Conservation (phyloP, 2,329 filamentous ascomycete species). For the Colletotrichum noveboracense region DNA sequence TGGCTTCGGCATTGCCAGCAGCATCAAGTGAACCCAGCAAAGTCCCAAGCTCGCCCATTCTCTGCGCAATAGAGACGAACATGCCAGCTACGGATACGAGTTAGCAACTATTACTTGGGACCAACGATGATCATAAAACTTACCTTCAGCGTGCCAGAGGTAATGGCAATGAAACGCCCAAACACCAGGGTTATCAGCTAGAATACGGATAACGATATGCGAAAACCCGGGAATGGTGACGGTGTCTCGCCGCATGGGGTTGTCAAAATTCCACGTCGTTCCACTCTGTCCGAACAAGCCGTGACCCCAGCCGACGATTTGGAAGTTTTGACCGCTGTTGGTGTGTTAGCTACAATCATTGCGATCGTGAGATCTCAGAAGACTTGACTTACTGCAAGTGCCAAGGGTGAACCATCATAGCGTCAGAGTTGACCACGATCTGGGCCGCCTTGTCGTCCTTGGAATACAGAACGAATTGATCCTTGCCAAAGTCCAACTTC, state of each 20-base stretch:
- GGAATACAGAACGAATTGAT: conserved; percentile 22
- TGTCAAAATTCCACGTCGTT: conserved; percentile 30
- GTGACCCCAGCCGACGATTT: conserved; percentile 41
- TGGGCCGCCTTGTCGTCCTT: conserved; percentile 24
- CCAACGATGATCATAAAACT: not conserved
- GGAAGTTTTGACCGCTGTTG: conserved; percentile 54
- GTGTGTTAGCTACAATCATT: not conserved
- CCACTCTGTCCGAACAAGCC: conserved; percentile 35
- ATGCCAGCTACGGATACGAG: not conserved
- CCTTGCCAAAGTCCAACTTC: conserved; percentile 11
- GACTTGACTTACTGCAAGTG: conserved; percentile 23
- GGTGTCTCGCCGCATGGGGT: conserved; percentile 45
- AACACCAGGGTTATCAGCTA: conserved; percentile 61
- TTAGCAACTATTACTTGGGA: not conserved
- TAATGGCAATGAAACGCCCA: conserved; percentile 67
- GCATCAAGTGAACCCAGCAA: not conserved
- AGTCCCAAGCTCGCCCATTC: conserved; percentile 9
- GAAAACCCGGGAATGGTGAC: conserved; percentile 58
- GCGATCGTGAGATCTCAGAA: no score
- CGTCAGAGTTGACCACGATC: conserved; percentile 26
- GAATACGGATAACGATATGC: conserved; percentile 57
- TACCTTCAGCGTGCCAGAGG: conserved; percentile 58
- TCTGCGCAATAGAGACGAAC: conserved; percentile 12
- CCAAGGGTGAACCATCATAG: conserved; percentile 28
- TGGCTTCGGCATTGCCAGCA: not conserved